Evolutionary conservation across 257 asterid species (phyloP).

Genomic region (Ligustrum vulgare): DNA sequence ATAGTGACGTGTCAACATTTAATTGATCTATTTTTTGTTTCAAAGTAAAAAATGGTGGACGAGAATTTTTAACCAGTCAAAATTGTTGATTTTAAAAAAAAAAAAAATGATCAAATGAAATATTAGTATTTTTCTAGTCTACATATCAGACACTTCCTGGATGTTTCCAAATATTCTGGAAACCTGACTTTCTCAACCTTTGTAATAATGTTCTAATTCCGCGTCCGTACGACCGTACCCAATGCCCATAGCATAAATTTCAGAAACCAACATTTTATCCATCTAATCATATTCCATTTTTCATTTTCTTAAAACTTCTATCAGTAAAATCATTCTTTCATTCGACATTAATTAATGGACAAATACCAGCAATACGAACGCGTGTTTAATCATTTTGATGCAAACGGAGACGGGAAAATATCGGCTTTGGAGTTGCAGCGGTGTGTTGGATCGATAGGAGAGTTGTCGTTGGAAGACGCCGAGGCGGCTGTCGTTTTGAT

Average conservation of each 20-base stretch:
- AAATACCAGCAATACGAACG: conserved; percentile 32
- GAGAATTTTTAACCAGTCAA: no score
- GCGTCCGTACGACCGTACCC: neutral
- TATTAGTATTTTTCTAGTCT: no score
- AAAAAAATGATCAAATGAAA: no score
- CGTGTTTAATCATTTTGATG: conserved; percentile 42
- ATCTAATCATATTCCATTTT: neutral
- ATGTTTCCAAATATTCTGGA: conserved; percentile 5
- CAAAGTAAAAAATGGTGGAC: no score
- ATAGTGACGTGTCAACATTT: no score
- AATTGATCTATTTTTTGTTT: no score
- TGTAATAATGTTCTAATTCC: neutral
- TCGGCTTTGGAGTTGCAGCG: conserved; percentile 38
- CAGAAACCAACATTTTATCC: neutral
- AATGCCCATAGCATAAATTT: neutral
- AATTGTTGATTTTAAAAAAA: no score
- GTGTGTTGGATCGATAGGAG: conserved; percentile 24
- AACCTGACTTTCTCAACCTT: neutral
- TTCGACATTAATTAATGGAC: conserved; percentile 30
- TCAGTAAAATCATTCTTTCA: no score
- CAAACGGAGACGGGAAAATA: conserved; percentile 47
- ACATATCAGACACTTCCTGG: neutral
- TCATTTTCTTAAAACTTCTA: no score
- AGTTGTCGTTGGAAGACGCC: conserved; percentile 41
- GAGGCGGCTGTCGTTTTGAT: conserved; percentile 36